phyloP scores from a whole-genome alignment of 1,139 yeast species.

The Hansenula anomala region DNA sequence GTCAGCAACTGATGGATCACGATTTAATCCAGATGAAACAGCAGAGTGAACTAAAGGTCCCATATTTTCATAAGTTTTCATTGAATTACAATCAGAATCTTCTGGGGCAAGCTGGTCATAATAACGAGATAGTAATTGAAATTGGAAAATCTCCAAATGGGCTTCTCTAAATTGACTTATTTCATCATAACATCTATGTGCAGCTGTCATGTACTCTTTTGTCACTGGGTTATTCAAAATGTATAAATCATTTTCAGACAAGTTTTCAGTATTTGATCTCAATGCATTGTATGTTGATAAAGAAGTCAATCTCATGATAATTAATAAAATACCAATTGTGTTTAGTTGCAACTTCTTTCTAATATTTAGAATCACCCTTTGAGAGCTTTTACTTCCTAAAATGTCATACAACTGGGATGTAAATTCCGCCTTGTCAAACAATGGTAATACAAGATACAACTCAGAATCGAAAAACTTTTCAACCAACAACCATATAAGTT shows the following conservation, averaged over 20 bases:
- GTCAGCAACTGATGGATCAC: slow-evolving; percentile 13
- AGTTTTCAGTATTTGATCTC: neutral
- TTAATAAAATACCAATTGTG: slow-evolving; percentile 13
- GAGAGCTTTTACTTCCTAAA: slow-evolving; percentile 13
- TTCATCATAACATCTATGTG: slow-evolving; percentile 11
- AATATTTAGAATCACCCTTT: slow-evolving; percentile 6
- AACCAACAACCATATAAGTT: slow-evolving; percentile 18
- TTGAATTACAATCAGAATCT: slow-evolving; percentile 17
- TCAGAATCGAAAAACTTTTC: slow-evolving; percentile 21
- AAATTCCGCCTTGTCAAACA: slow-evolving; percentile 15
- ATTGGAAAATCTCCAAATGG: slow-evolving; percentile 15
- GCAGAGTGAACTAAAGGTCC: slow-evolving; percentile 19
- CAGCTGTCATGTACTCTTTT: slow-evolving; percentile 7
- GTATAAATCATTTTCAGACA: slow-evolving; percentile 10
- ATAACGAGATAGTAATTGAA: slow-evolving; percentile 10
- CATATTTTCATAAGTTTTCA: slow-evolving; percentile 10
- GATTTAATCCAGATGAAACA: slow-evolving; percentile 14
- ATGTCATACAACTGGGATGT: slow-evolving; percentile 6
- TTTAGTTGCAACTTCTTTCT: slow-evolving; percentile 15
- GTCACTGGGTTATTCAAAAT: slow-evolving; percentile 13
- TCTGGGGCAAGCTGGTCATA: slow-evolving; percentile 18
- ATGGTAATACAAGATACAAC: slow-evolving; percentile 12
- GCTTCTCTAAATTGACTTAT: slow-evolving; percentile 10
- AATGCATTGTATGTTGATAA: slow-evolving; percentile 12
- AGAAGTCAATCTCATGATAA: slow-evolving; percentile 19